phyloP scores from a whole-genome alignment of 1,284 basidiomycete species.

The Rhodotorula sp. region DNA sequence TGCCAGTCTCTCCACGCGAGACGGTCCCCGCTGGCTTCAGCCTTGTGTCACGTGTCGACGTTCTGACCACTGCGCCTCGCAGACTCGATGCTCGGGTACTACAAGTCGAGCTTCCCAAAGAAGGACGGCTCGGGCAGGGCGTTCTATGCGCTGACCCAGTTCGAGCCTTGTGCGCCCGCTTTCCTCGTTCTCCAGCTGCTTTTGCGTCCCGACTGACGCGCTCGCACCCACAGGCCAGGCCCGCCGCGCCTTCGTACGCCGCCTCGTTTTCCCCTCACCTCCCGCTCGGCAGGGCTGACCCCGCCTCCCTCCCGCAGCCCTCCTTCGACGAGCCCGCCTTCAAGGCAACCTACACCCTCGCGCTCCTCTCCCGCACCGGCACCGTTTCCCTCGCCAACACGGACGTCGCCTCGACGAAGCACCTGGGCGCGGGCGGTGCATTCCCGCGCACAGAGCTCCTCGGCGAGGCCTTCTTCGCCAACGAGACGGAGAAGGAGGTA shows the following conservation, averaged over 20 bases:
- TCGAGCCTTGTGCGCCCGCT: conserved; percentile 60
- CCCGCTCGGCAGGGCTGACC: conserved; percentile 41
- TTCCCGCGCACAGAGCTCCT: conserved; percentile 18
- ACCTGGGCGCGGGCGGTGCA: conserved; percentile 64
- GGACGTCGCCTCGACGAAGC: conserved; percentile 64
- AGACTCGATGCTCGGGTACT: conserved; percentile 44
- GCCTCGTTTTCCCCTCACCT: accelerated
- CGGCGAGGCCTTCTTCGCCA: conserved; percentile 12
- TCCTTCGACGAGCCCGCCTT: conserved; percentile 90
- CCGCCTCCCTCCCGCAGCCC: conserved; percentile 53
- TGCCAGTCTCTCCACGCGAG: neutral
- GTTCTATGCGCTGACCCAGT: conserved; percentile 49
- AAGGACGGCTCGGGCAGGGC: conserved; percentile 36
- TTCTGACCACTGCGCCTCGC: neutral
- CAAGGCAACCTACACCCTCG: conserved; percentile 83
- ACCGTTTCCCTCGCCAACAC: conserved; percentile 74
- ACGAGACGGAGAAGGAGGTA: conserved; percentile 57
- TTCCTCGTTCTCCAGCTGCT: conserved; percentile 58
- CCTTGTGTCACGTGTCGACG: no score
- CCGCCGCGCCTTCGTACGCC: conserved; percentile 50
- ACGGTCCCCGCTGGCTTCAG: no score
- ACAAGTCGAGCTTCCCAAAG: conserved; percentile 38
- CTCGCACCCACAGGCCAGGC: conserved; percentile 16
- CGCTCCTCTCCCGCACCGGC: conserved; percentile 73
- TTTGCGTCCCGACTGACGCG: conserved; percentile 30